Evolutionary conservation across 2,329 filamentous ascomycete species (phyloP).

Genomic region (Didymella pomorum): DNA sequence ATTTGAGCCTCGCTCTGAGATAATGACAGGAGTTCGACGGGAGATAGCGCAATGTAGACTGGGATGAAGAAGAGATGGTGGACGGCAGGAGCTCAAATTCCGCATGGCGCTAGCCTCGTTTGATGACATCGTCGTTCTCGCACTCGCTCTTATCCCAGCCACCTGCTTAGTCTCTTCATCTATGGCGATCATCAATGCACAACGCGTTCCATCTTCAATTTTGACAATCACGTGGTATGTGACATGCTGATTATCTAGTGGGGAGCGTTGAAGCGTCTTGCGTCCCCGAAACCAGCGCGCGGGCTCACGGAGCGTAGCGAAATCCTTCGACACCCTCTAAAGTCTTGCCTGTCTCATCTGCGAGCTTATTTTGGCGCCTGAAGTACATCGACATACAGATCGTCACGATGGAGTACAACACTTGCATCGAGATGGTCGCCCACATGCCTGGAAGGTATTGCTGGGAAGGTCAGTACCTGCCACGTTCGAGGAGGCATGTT

Average conservation of each 20-base stretch:
- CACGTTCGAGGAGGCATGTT: too few species aligned
- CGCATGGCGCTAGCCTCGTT: neutral
- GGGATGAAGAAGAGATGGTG: neutral
- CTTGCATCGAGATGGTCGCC: conserved; percentile 39
- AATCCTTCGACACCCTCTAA: conserved; percentile 41
- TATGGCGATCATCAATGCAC: neutral
- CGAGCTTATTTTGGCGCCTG: conserved; percentile 32
- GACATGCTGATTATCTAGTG: neutral
- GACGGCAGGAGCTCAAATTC: neutral
- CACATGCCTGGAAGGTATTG: conserved; percentile 41
- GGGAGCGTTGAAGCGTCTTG: neutral
- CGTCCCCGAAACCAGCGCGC: neutral
- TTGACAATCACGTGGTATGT: neutral
- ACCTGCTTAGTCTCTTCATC: neutral
- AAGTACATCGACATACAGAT: conserved; percentile 38
- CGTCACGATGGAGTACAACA: conserved; percentile 34
- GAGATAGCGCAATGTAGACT: conserved; percentile 1
- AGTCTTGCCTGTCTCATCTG: conserved; percentile 32
- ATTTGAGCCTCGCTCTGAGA: neutral
- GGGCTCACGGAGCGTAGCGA: conserved; percentile 33
- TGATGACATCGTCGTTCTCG: conserved; percentile 4
- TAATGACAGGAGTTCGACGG: conserved; percentile 3
- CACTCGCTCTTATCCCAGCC: neutral
- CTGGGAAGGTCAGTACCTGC: conserved; percentile 10
- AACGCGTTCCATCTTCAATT: neutral